phyloP scores from a whole-genome alignment of 192 early-diverging fungal genomes.

The Mortierella alpina region DNA sequence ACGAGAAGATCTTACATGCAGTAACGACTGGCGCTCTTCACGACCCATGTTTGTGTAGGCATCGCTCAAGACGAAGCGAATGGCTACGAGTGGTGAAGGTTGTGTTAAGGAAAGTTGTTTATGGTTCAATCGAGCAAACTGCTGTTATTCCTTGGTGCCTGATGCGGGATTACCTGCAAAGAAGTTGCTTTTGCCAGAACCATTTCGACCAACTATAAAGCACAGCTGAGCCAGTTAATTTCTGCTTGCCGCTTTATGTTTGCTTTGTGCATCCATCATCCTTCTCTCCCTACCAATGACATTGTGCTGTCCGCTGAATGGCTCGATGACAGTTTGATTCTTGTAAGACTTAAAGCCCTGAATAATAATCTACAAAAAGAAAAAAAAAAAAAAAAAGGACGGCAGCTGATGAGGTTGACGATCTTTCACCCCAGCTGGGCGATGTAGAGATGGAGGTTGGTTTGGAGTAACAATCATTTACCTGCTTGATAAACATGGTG shows the following conservation, averaged over 20 bases:
- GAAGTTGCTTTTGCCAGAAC: constrained; percentile 98
- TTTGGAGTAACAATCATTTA: constrained; percentile 1
- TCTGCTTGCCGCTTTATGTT: neutral
- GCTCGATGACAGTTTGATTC: constrained; percentile 93
- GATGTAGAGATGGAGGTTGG: no score
- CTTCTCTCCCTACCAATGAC: constrained; percentile 81
- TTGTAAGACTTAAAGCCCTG: constrained; percentile 99
- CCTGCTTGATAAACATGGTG: constrained; percentile 53
- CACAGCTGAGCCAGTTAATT: neutral
- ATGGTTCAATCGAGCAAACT: no score
- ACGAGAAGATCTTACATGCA: constrained; percentile 75
- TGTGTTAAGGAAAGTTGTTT: no score
- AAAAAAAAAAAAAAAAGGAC: neutral
- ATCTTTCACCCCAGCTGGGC: neutral
- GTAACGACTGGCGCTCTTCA: constrained; percentile 92
- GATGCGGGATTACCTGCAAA: constrained; percentile 76
- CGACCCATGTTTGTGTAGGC: constrained; percentile 92
- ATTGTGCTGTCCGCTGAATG: constrained; percentile 93
- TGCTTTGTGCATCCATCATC: neutral
- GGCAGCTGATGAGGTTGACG: neutral
- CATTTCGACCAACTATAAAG: constrained; percentile 89
- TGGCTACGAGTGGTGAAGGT: constrained; percentile 66
- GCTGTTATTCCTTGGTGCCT: no score
- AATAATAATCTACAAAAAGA: constrained; percentile 81
- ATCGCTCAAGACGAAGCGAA: constrained; percentile 95